Evolutionary conservation across 495 filamentous ascomycete species (phyloP).

Genomic region (Tuber umbilicatum): DNA sequence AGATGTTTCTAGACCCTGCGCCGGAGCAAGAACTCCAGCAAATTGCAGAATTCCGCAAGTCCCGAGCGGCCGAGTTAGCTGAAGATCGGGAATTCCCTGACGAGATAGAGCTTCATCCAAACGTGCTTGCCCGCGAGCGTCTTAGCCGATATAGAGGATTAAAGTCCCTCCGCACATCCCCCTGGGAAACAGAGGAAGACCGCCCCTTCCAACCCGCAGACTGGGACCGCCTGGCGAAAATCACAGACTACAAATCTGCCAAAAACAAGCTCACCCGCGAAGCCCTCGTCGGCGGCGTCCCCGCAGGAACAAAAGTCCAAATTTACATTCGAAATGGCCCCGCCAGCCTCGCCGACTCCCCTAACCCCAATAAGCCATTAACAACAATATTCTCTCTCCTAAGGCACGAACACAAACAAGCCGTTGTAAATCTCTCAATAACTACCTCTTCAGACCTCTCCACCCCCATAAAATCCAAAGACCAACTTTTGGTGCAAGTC

Average conservation of each 20-base stretch:
- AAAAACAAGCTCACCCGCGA: slow-evolving; percentile 69
- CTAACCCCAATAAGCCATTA: slow-evolving; percentile 53
- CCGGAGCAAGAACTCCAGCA: slow-evolving; percentile 78
- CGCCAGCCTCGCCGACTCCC: slow-evolving; percentile 50
- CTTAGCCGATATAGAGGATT: slow-evolving; percentile 79
- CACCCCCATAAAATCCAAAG: slow-evolving; percentile 75
- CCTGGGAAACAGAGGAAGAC: slow-evolving; percentile 85
- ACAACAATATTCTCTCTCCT: slow-evolving; percentile 74
- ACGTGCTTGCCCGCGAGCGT: slow-evolving; percentile 77
- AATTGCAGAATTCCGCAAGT: slow-evolving; percentile 68
- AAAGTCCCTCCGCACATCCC: slow-evolving; percentile 77
- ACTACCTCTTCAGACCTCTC: slow-evolving; percentile 60
- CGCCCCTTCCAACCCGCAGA: slow-evolving; percentile 77
- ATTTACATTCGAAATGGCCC: slow-evolving; percentile 73
- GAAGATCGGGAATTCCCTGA: slow-evolving; percentile 95
- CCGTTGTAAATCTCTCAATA: slow-evolving; percentile 78
- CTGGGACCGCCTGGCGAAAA: slow-evolving; percentile 74
- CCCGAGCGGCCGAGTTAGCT: slow-evolving; percentile 66
- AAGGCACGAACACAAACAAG: slow-evolving; percentile 88
- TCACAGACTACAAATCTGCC: slow-evolving; percentile 74
- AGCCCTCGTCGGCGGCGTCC: slow-evolving; percentile 75
- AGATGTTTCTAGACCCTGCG: slow-evolving; percentile 80
- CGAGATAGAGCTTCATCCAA: slow-evolving; percentile 88
- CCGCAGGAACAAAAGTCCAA: slow-evolving; percentile 71
- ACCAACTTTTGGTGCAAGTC: slow-evolving; percentile 79